These are phyloP conservation scores for Myriosclerotinia duriaeana DNA, from an alignment of 2,329 filamentous ascomycete genomes.

Conservation along the genomic window DNA sequence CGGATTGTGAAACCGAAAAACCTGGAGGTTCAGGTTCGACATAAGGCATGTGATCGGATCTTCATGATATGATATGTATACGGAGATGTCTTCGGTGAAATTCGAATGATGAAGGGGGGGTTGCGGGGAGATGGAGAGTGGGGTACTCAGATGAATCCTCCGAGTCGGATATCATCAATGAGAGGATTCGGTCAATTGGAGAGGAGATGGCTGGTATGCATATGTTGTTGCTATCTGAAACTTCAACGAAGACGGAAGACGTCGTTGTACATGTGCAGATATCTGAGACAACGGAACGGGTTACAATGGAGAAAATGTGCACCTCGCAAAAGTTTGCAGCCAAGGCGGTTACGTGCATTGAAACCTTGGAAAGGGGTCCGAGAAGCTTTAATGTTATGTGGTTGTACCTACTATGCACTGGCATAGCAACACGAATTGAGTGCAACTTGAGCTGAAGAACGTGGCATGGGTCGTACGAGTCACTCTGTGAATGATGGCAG, in stretches of 20 bases:
- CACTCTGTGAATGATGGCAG: not conserved
- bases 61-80: not conserved
- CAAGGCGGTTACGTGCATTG: slow-evolving; percentile 6
- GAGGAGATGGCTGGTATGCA: slow-evolving; percentile 8
- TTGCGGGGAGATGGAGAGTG: slow-evolving; percentile 8
- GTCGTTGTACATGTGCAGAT: not conserved
- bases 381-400: slow-evolving; percentile 1
- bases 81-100: not conserved
- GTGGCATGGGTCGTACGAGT: not conserved
- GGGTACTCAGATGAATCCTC: not conserved
- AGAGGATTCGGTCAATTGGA: not conserved
- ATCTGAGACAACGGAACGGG: not conserved
- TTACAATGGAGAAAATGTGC: not conserved
- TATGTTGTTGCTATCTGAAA: slow-evolving; percentile 13
- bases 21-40: not conserved
- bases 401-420: not conserved
- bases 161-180: not conserved
- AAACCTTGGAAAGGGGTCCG: not conserved
- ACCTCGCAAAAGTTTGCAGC: slow-evolving; percentile 6
- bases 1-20: slow-evolving; percentile 2
- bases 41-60: slow-evolving; percentile 1
- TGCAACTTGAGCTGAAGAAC: not conserved
- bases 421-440: not conserved
- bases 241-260: not conserved
- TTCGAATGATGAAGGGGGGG: not conserved